Conservation (phyloP, 768 basidiomycete species). For the Xerocomellus chrysenteron region DNA sequence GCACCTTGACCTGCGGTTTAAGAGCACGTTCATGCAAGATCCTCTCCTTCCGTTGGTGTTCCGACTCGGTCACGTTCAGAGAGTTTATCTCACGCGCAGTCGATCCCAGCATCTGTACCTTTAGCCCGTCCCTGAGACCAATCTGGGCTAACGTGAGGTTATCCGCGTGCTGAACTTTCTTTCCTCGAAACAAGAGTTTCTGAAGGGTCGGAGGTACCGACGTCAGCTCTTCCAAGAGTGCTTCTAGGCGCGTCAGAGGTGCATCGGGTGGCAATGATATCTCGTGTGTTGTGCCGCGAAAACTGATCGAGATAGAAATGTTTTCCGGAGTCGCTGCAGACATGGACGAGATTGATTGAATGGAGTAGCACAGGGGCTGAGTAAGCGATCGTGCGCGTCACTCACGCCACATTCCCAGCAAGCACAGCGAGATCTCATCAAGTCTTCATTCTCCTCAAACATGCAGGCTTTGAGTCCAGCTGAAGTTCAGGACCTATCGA, state of each 20-base stretch:
- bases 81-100: slow-evolving; percentile 57
- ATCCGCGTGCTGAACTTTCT: slow-evolving; percentile 38
- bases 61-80: slow-evolving; percentile 55
- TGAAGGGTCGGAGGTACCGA: slow-evolving; percentile 63
- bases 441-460: not conserved
- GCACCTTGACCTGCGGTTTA: slow-evolving; percentile 59
- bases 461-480: not conserved
- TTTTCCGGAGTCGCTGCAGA: slow-evolving; percentile 5
- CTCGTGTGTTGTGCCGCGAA: slow-evolving; percentile 48
- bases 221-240: slow-evolving; percentile 59
- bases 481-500: slow-evolving; percentile 1
- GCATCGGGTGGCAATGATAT: slow-evolving; percentile 50
- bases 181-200: slow-evolving; percentile 74
- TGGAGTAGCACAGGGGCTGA: slow-evolving; percentile 6
- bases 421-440: not conserved
- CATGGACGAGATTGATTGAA: slow-evolving; percentile 4
- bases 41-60: slow-evolving; percentile 53
- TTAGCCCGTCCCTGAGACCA: slow-evolving; percentile 64
- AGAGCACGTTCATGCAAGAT: slow-evolving; percentile 59
- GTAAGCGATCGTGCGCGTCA: slow-evolving; percentile 9
- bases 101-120: slow-evolving; percentile 70
- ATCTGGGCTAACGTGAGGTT: slow-evolving; percentile 38
- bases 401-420: not conserved
- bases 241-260: slow-evolving; percentile 52
- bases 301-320: slow-evolving; percentile 34